Percentiles rank a stretch among this genome's conserved stretches.
These are phyloP conservation scores for Mycena metata DNA, from an alignment of 768 basidiomycete species.

Conservation along the genomic window DNA sequence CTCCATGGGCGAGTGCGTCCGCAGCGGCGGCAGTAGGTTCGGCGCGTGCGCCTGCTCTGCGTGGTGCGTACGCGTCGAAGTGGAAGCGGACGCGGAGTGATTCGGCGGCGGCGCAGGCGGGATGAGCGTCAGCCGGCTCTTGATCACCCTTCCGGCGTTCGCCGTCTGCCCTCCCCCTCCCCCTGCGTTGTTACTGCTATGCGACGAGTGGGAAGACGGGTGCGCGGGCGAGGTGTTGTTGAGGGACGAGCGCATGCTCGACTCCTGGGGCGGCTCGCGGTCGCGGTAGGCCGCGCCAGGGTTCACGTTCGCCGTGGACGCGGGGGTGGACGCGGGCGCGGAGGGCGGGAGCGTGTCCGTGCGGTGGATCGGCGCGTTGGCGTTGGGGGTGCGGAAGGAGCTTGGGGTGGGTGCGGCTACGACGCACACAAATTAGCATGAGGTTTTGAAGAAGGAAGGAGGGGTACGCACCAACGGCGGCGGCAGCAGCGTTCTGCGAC, in stretches of 20 bases:
- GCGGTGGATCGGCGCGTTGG: constrained; percentile 36
- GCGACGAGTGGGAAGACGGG: neutral
- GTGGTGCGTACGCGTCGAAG: neutral
- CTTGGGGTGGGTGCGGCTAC: neutral
- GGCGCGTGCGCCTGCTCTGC: constrained; percentile 23
- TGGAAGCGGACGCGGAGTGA: too few relatives aligned
- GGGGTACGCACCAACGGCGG: neutral
- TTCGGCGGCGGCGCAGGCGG: neutral
- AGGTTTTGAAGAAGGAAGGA: neutral
- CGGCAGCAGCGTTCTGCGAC: constrained; percentile 30
- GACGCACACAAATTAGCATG: neutral
- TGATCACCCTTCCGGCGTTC: constrained; percentile 31
- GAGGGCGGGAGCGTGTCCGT: constrained; percentile 47
- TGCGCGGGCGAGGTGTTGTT: constrained; percentile 21
- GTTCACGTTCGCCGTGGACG: neutral
- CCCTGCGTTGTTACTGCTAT: too few relatives aligned
- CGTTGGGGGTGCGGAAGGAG: constrained; percentile 6
- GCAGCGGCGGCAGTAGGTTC: constrained; percentile 29
- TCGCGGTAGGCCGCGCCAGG: constrained; percentile 7
- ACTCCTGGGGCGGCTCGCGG: constrained; percentile 22
- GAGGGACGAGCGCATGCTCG: constrained; percentile 28
- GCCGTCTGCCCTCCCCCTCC: neutral
- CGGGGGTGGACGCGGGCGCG: neutral
- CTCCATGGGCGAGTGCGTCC: constrained; percentile 32
- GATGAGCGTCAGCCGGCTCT: constrained; percentile 25